These are phyloP conservation scores for Pinus tabuliformis DNA, from an alignment of 75 land plant genomes.

Conservation along the genomic window DNA sequence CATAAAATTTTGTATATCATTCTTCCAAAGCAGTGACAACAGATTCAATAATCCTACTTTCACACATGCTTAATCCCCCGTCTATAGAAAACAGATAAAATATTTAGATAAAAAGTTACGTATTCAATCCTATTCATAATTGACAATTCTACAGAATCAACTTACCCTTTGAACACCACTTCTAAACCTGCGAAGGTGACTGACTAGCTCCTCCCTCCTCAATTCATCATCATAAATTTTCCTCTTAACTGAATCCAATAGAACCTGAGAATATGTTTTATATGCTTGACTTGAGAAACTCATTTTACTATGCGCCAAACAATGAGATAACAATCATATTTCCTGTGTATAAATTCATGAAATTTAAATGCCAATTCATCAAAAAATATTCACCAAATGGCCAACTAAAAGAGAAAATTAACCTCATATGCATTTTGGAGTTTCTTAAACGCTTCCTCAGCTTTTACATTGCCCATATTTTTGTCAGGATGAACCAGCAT, in stretches of 20 bases:
- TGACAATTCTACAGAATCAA: not conserved
- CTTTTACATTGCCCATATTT: slow-evolving; percentile 91
- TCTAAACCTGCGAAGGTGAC: slow-evolving; percentile 57
- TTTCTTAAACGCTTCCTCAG: slow-evolving; percentile 94
- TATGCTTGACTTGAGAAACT: not conserved
- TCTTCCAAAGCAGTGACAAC: not conserved
- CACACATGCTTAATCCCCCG: not conserved
- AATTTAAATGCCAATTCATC: not conserved
- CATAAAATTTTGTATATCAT: not conserved
- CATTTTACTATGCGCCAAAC: not conserved
- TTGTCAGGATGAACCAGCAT: slow-evolving; percentile 99
- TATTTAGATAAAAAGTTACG: not conserved
- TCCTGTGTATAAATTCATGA: not conserved
- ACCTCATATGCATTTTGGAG: slow-evolving; percentile 99
- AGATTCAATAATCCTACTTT: not conserved
- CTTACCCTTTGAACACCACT: slow-evolving; percentile 56
- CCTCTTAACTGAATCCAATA: slow-evolving; percentile 82
- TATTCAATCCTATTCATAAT: not conserved
- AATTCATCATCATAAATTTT: slow-evolving; percentile 91
- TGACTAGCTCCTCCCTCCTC: slow-evolving; percentile 77
- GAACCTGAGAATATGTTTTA: slow-evolving; percentile 39
- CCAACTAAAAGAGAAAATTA: not conserved
- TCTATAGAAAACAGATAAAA: not conserved
- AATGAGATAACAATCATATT: not conserved
- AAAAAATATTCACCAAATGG: not conserved